A percentile compares a stretch with the other conserved stretches of the same genome.
These are phyloP conservation scores for Psidium guajava DNA, from an alignment of 345 rosid genomes.

Conservation along the genomic window DNA sequence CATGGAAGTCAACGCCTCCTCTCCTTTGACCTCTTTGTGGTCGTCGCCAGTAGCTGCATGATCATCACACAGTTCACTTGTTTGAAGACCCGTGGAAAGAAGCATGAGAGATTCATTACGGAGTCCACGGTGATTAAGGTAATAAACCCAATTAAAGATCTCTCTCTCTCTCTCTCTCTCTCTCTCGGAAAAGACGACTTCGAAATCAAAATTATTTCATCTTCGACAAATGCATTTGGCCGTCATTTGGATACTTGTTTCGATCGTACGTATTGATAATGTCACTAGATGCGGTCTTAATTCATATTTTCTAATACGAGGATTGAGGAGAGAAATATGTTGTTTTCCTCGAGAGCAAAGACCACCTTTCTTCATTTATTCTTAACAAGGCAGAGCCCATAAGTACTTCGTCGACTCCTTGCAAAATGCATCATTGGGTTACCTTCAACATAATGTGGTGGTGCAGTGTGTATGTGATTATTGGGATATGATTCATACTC, in stretches of 20 bases:
- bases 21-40: neutral
- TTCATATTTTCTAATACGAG: neutral
- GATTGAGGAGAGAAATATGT: neutral
- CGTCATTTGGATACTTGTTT: neutral
- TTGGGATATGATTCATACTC: too few relatives aligned
- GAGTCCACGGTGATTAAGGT: neutral
- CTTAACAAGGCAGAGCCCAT: neutral
- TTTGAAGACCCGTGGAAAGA: neutral
- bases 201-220: neutral
- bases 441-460: neutral
- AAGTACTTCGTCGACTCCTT: neutral
- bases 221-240: neutral
- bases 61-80: neutral
- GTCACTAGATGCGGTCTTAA: neutral
- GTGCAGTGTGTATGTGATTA: neutral
- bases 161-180: neutral
- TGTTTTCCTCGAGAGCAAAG: neutral
- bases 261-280: neutral
- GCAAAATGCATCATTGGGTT: neutral
- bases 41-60: neutral
- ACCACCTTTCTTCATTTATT: neutral
- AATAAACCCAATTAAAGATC: neutral
- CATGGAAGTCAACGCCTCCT: conserved; percentile 20
- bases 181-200: neutral
- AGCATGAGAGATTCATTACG: neutral